Percentiles rank a stretch among this genome's conserved stretches.
Conservation (phyloP, 1,284 basidiomycete genomes). For the Cystobasidium pallidum region DNA sequence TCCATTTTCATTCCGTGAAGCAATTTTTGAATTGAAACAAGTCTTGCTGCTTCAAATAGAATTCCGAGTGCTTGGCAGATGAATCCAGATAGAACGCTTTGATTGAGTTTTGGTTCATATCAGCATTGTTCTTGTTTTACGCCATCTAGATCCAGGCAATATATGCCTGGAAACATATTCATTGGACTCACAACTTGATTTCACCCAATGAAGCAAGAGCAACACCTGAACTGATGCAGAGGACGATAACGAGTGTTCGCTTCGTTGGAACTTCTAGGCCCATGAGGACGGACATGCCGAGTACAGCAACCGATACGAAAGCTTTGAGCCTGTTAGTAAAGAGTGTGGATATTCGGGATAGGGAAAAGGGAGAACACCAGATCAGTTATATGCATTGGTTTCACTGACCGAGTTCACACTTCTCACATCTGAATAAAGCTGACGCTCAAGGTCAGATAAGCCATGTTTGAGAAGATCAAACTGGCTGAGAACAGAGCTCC, state of each 20-base stretch:
- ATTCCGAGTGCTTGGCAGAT: slow-evolving; percentile 59
- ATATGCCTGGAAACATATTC: too few species aligned
- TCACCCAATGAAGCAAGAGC: slow-evolving; percentile 56
- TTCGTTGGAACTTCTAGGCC: slow-evolving; percentile 54
- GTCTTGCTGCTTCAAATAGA: slow-evolving; percentile 59
- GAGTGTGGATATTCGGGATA: too few species aligned
- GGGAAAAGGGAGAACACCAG: slow-evolving; percentile 49
- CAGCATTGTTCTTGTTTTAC: too few species aligned
- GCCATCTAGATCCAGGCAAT: too few species aligned
- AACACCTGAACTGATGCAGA: slow-evolving; percentile 59
- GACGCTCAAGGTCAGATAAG: slow-evolving; percentile 60
- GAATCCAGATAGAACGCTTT: slow-evolving; percentile 55
- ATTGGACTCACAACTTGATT: slow-evolving; percentile 54
- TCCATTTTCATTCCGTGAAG: slow-evolving; percentile 60
- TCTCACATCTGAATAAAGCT: slow-evolving; percentile 61
- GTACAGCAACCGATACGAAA: slow-evolving; percentile 54
- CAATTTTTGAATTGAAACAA: slow-evolving; percentile 61
- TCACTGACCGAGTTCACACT: too few species aligned
- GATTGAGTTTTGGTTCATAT: not conserved
- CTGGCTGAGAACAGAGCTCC: slow-evolving; percentile 60
- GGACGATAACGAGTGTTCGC: slow-evolving; percentile 57
- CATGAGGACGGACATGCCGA: slow-evolving; percentile 53
- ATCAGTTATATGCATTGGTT: too few species aligned
- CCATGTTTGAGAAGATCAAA: slow-evolving; percentile 60
- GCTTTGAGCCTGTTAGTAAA: slow-evolving; percentile 58